Base-by-base conservation (phyloP, 164 flowering plant genomes). In the Piper longum region DNA sequence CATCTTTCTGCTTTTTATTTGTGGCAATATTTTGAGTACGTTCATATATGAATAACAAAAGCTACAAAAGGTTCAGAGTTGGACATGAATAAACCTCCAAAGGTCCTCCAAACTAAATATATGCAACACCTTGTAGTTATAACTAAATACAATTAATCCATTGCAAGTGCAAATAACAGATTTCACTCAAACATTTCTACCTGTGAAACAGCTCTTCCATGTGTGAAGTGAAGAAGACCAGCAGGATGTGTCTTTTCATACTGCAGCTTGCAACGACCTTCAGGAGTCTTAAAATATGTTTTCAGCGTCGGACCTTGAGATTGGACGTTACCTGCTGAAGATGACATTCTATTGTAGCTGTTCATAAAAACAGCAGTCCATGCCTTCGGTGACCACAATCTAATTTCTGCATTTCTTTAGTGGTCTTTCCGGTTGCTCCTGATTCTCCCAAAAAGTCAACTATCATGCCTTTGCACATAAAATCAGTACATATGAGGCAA, bases 211-310 rank as follows among this genome's bases (percentile, higher is more conserved):
- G 91, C 78, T 72, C 88, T 92, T 48, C 96, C 91, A 64, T 87
- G 96, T 42, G 85, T 72, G 58, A 84, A 89, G 69, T 86, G 96
- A 72, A 92, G 89, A 43, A 87, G 82, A 52, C 89, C 96, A 3
- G 93, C 67, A 36, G 96, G 93, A 54, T 85, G 84, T 16, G 93
- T 82, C 74, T 92, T 92, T 77, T 89, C 98, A 55, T 80, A 87
- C 52, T 85, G 93, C 52, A 89, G 91, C 82, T 89, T 92, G 69
- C 87, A 92, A 41, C 90, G 78, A 4, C 98, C 98, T 64, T 92
- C 98, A 0, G 98, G 96, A 66, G 98, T 92, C 73, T 92, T 92
- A 81, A 92, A 92, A 74, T 92, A 87, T 43, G 93, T 89, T 78
- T 92, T 92, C 36, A 92, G 73, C 19, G 87, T 88, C 13, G 81